phyloP scores from a whole-genome alignment of 2,329 filamentous ascomycete genomes.

The Cryphonectria carpinicola region DNA sequence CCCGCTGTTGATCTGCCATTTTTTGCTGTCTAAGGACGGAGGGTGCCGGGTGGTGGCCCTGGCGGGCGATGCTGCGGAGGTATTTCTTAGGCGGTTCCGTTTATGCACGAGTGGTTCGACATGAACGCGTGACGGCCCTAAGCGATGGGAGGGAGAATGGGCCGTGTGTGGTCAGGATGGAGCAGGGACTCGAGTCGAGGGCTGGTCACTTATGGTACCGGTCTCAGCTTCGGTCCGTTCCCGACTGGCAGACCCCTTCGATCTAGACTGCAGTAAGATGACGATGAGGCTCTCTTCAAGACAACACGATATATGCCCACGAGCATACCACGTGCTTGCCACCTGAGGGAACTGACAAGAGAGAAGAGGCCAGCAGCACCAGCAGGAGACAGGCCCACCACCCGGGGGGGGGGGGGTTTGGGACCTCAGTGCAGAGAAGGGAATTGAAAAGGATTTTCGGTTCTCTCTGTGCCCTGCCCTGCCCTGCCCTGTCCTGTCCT shows the following conservation, averaged over 20 bases:
- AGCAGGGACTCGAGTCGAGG: constrained; percentile 12
- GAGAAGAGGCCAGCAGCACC: background rate
- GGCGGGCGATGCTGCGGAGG: constrained; percentile 20
- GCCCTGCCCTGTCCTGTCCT: background rate
- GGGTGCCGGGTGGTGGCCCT: constrained; percentile 7
- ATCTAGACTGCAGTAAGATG: background rate
- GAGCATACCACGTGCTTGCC: background rate
- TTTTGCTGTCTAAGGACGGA: constrained; percentile 26
- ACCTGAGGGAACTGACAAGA: background rate
- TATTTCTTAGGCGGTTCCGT: constrained; percentile 36
- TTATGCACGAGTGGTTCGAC: constrained; percentile 42
- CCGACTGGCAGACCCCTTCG: constrained; percentile 9
- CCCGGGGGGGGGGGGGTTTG: background rate
- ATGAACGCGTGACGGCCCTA: constrained; percentile 36
- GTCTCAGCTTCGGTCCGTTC: constrained; percentile 18
- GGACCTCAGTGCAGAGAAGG: background rate
- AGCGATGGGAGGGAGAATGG: constrained; percentile 33
- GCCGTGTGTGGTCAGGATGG: constrained; percentile 18
- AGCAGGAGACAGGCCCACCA: background rate
- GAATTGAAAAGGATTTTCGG: background rate
- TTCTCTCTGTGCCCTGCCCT: background rate
- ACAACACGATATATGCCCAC: constrained; percentile 3
- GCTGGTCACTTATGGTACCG: background rate
- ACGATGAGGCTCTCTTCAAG: constrained; percentile 3
- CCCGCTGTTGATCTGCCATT: constrained; percentile 39